Conservation (phyloP, 805 yeast species). For the Yarrowia sp. region DNA sequence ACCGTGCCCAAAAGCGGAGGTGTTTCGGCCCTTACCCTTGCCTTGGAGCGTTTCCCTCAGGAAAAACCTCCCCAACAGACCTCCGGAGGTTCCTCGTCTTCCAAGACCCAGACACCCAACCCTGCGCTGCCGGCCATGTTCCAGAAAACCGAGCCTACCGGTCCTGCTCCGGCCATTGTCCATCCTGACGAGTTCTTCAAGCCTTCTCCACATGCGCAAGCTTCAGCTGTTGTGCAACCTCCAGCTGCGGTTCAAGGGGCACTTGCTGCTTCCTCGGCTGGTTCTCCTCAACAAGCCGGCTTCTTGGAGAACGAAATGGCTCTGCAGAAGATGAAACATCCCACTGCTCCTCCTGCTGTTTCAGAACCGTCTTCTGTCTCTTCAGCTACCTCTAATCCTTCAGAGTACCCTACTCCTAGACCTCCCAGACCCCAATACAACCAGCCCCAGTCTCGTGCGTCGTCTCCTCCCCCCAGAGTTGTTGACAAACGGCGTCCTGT, state of each 20-base stretch:
- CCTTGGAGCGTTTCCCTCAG: slow-evolving; percentile 19
- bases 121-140: slow-evolving; percentile 28
- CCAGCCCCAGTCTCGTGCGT: slow-evolving; percentile 33
- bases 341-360: background rate
- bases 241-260: background rate
- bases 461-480: slow-evolving; percentile 22
- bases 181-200: slow-evolving; percentile 34
- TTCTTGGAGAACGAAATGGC: slow-evolving; percentile 30
- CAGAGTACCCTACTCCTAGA: slow-evolving; percentile 21
- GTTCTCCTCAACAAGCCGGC: slow-evolving; percentile 22
- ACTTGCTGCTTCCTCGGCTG: slow-evolving; percentile 2
- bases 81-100: slow-evolving; percentile 12
- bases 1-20: slow-evolving; percentile 27
- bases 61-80: slow-evolving; percentile 7
- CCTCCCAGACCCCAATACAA: slow-evolving; percentile 22
- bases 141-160: slow-evolving; percentile 14
- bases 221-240: slow-evolving; percentile 6
- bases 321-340: slow-evolving; percentile 13
- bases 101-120: slow-evolving; percentile 19
- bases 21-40: slow-evolving; percentile 21
- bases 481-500: slow-evolving; percentile 18
- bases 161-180: slow-evolving; percentile 24
- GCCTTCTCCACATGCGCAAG: slow-evolving; percentile 18
- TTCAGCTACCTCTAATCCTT: background rate
- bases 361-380: slow-evolving; percentile 20